Evolutionary conservation across 2,329 filamentous ascomycete species (phyloP), one percentile per base, ranked within the genome.

Genomic region (Colletotrichum chrysophilum): DNA sequence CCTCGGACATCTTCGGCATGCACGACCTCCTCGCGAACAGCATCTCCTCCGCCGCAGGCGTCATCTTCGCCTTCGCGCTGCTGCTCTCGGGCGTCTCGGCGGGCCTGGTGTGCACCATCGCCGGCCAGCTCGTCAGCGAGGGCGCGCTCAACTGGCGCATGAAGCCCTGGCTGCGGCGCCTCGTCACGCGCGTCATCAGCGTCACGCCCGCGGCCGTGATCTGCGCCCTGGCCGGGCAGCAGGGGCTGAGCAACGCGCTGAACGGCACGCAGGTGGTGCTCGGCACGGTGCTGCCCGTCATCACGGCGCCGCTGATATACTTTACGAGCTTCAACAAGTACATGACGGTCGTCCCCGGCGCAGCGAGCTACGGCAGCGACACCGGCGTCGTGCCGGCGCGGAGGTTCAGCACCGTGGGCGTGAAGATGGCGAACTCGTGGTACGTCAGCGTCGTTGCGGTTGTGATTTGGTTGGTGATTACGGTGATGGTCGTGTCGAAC

Each of bases 51-150:
- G 94, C 91, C 0, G 96, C 95, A 1, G 96, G 95, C 3, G 94
- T 94, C 4, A 88, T 98, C n/a, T 98, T 98, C 79, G 95, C 94
- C 1, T 87, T 97, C 3, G 95, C 95, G 0, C 87, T 98, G 1
- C 89, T 98, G 0, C 90, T 97, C 0, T 96, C 94, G 0, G 95
- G 95, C 16, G 90, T 95, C 14, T 94, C 93, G 2, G 95, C 95
- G 0, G 95, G 95, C 5, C 94, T 98, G 58, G 93, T 97, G 4
- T 97, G 95, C 85, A 98, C 96, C 4, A 97, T 98, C 79, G 91
- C 95, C 0, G 95, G 95, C 0, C 95, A 98, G 83, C 96, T 98
- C 92, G 93, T 98, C 43, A 93, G 92, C 77, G 95, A 97, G 83
- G 95, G 95, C 12, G 94, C 95, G 76, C 84, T 98, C 55, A 91